A percentile compares a stretch with the other conserved stretches of the same genome.
Conservation (phyloP, 139 green algal species). For the Coccomyxa sp. region DNA sequence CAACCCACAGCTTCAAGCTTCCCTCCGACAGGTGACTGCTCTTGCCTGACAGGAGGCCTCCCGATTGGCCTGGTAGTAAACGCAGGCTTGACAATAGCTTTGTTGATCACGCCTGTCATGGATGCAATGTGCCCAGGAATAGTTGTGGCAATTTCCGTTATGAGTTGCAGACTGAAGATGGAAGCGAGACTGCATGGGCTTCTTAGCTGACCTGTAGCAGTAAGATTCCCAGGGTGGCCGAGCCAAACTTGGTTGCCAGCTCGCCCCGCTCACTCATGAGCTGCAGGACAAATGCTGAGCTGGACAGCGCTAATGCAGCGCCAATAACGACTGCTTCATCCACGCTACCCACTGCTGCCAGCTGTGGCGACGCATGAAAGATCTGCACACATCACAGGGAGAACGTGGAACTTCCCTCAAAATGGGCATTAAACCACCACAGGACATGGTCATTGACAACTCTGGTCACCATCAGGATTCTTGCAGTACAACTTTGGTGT, state of each 20-base stretch:
- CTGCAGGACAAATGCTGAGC: constrained; percentile 92
- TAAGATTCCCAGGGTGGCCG: constrained; percentile 92
- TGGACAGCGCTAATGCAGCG: constrained; percentile 82
- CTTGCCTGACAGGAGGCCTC: too few species aligned
- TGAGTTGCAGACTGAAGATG: too few species aligned
- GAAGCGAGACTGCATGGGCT: too few species aligned
- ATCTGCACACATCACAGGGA: neutral
- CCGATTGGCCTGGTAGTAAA: too few species aligned
- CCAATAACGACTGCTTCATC: constrained; percentile 89
- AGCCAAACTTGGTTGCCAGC: constrained; percentile 78
- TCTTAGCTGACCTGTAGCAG: constrained; percentile 85
- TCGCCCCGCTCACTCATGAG: constrained; percentile 84
- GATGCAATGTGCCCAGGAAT: too few species aligned
- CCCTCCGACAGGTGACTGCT: neutral
- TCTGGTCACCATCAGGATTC: too few species aligned
- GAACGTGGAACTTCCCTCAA: too few species aligned
- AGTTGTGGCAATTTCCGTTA: too few species aligned
- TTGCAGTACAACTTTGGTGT: neutral
- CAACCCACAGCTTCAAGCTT: neutral
- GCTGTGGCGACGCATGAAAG: constrained; percentile 25
- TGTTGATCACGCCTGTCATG: too few species aligned
- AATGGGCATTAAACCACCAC: too few species aligned
- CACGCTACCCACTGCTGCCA: constrained; percentile 46
- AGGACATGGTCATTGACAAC: too few species aligned
- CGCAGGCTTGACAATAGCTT: neutral